Percentiles rank a stretch among this genome's conserved stretches.
Conservation (phyloP, 257 asterid species). For the Thymus mandschuricus region DNA sequence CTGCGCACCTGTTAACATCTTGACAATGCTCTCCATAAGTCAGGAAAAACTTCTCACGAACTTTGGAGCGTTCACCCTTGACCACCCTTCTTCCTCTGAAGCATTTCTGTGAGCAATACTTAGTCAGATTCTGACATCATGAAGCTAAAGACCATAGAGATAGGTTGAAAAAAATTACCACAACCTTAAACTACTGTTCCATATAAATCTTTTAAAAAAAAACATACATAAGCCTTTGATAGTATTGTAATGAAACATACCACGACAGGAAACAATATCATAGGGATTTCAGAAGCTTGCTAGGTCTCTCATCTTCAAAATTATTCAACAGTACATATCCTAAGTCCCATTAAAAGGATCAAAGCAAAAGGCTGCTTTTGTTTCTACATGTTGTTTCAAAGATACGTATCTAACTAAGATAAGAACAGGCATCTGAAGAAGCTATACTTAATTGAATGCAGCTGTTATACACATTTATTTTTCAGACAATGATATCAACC, state of each 20-base stretch:
- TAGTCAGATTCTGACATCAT: conserved; percentile 40
- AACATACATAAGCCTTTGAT: not conserved
- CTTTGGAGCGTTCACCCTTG: conserved; percentile 73
- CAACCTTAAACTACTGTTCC: not conserved
- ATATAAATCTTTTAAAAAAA: not conserved
- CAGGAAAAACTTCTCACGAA: conserved; percentile 70
- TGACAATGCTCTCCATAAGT: conserved; percentile 70
- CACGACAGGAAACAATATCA: not conserved
- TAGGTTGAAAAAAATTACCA: not conserved
- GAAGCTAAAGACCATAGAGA: not conserved
- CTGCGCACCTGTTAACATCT: conserved; percentile 69
- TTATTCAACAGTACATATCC: not conserved
- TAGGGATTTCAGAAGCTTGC: not conserved
- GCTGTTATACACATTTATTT: not conserved
- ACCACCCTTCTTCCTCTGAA: conserved; percentile 88
- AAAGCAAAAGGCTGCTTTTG: not conserved
- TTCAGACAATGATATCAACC: not conserved
- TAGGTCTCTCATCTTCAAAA: not conserved
- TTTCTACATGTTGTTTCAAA: not conserved
- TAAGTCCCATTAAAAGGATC: not conserved
- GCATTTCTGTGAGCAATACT: conserved; percentile 72
- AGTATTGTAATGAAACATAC: not conserved
- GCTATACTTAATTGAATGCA: not conserved
- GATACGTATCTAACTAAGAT: not conserved
- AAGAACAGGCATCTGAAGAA: not conserved